Evolutionary conservation across 225 moss, liverwort and hornwort species (phyloP).

Genomic region (Bryum argenteum): DNA sequence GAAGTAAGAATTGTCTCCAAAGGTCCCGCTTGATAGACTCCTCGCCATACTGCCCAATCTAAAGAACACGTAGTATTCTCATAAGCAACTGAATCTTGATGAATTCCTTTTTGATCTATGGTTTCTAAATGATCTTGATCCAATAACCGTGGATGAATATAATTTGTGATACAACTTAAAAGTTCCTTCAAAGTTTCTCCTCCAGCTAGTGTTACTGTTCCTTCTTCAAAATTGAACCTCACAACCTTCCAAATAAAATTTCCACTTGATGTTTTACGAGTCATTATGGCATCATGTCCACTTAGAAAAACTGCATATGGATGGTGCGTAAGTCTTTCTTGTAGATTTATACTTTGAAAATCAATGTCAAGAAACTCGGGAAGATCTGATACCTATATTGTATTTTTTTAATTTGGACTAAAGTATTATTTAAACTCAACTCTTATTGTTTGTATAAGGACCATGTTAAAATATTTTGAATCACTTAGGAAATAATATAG

Average conservation of each 20-base stretch:
- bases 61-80: conserved; percentile 5
- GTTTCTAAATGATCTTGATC: not conserved
- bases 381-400: conserved; percentile 41
- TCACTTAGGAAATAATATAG: accelerated
- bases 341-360: conserved; percentile 63
- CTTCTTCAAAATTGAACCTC: conserved; percentile 67
- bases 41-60: conserved; percentile 48
- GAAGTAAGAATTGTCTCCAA: conserved; percentile 37
- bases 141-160: not conserved
- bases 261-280: conserved; percentile 40
- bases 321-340: conserved; percentile 53
- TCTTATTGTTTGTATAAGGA: accelerated
- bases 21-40: conserved; percentile 26
- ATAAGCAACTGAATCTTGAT: not conserved
- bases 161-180: conserved; percentile 7
- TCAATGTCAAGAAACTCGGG: conserved; percentile 70
- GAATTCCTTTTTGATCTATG: not conserved
- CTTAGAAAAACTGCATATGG: conserved; percentile 62
- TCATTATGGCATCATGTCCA: conserved; percentile 46
- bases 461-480: not conserved
- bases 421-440: accelerated
- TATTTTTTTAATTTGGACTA: not conserved
- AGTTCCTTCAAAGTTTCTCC: conserved; percentile 49
- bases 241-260: conserved; percentile 63
- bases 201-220: conserved; percentile 38